Base-by-base conservation (phyloP, 2,329 filamentous ascomycete genomes). In the Aphanocladium album region DNA sequence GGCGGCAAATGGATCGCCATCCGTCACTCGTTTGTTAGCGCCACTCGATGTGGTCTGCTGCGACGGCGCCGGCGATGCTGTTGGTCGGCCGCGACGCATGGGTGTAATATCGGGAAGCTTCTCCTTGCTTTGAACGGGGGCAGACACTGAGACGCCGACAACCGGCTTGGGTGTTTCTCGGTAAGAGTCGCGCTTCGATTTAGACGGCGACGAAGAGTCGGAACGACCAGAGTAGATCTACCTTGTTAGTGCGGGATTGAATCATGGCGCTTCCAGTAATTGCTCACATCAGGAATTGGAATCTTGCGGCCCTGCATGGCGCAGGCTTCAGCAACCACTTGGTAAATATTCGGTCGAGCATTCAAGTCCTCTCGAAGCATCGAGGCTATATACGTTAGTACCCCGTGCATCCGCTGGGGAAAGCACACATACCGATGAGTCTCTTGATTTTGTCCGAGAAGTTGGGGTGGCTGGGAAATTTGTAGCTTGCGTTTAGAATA, bases 401-500 rank as follows among this genome's bases (percentile, higher is more conserved):
- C n/a, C 41, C 9, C 2, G 14, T n/a, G n/a, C 21, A 4, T 23
- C 17, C 21, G 35, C 54, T 21, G n/a, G 37, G 8, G 9, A 30
- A 17, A 11, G 5, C 37, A 23, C 35, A 33, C 49, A 23, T 70
- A 96, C 91, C 89, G 71, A 98, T 98, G 45, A 99, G 79, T 69
- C 88, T 87, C 79, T 97, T 97, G 60, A 97, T 77, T 60, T 89
- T 86, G 67, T 96, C 90, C 0, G 95, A 97, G 72, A 99, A 99
- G 19, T 84, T 79, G 30, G 95, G 95, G 70, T 97, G 91, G 62
- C 83, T 85, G 6, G 93, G 95, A 69, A 91, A 99, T 70, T 90
- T 93, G 81, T 91, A 98, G 73, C 87, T 96, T 55, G 95, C 95
- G 71, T 98, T 98, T 63, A 99, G 78, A 65, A 99, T 99, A 14